A percentile compares a stretch with the other conserved stretches of the same genome.
Evolutionary conservation across 306 rosid species (phyloP).

Genomic region (Morella rubra): DNA sequence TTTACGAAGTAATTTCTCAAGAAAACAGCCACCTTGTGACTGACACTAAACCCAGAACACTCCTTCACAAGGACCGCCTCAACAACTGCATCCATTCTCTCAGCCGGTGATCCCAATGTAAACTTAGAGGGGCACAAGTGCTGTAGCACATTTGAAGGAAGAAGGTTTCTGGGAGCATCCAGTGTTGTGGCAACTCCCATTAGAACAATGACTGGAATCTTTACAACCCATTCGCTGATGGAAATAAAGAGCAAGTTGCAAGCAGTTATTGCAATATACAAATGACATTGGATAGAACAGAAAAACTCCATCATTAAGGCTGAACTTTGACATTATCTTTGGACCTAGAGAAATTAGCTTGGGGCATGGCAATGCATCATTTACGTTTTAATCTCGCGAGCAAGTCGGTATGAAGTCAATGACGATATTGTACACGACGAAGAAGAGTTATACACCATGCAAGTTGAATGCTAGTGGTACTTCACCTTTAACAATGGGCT

Average conservation of each 20-base stretch:
- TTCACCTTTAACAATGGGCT: no score
- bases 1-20: conserved; percentile 78
- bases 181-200: conserved; percentile 89
- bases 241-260: conserved; percentile 27
- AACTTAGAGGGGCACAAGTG: conserved; percentile 62
- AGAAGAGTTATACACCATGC: no score
- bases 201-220: conserved; percentile 74
- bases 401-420: no score
- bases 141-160: conserved; percentile 76
- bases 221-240: conserved; percentile 82
- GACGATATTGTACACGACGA: no score
- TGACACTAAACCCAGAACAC: conserved; percentile 58
- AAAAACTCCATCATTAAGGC: not conserved
- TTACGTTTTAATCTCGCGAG: no score
- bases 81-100: conserved; percentile 87
- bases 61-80: conserved; percentile 80
- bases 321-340: not conserved
- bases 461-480: no score
- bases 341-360: not conserved
- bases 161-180: conserved; percentile 62
- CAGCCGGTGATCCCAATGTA: conserved; percentile 68
- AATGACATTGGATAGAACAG: not conserved
- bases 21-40: conserved; percentile 83
- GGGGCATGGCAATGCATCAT: not conserved
- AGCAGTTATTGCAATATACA: conserved; percentile 3